Base-by-base conservation (phyloP, 2,329 filamentous ascomycete species). In the Sodiomyces alkalinus region DNA sequence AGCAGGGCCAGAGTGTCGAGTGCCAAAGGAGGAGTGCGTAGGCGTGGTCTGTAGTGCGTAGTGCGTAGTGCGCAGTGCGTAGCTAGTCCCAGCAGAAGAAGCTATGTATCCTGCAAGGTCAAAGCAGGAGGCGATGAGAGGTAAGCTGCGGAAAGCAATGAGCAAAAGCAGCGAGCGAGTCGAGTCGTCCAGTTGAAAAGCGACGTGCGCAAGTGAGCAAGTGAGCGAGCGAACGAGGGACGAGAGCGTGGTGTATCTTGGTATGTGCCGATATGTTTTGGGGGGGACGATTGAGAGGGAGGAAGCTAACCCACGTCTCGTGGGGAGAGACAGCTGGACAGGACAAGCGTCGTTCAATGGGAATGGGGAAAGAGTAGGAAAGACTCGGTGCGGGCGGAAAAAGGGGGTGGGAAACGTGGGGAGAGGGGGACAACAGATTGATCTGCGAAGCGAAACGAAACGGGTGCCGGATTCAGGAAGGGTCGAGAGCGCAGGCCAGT, bases 101-200 rank as follows among this genome's bases (percentile, higher is more conserved):
- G 31, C 36, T 36, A 36, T 32, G 36, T 38, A 36, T 32, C 36
- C 35, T 38, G 36, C 36, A 38, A 34, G 33, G 25, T 34, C 25
- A 26, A 38, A 32, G 34, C 36, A 38, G 33, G 36, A 34, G 28
- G 32, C 33, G 12, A 10, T 6, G 12, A 16, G 14, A 17, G 20
- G 11, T 8, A 15, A 16, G 23, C 23, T 25, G 19, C 18, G 17
- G 18, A 19, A 24, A 28, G 28, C 12, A 17, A 14, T 20, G 23
- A 10, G 17, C 30, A 26, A 34, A 19, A 21, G 30, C 29, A 16
- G 22, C 17, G 23, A 14, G n/a, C 16, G 32, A 26, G 30, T 21
- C 26, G 30, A 23, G 16, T 18, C 14, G 19, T 26, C 27, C 22
- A 27, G 23, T n/a, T n/a, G n/a, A n/a, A n/a, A n/a, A n/a, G n/a